A percentile compares a stretch with the other conserved stretches of the same genome.
These are phyloP conservation scores for Cucumis cinereus DNA, from an alignment of 306 rosid species.

Conservation along the genomic window DNA sequence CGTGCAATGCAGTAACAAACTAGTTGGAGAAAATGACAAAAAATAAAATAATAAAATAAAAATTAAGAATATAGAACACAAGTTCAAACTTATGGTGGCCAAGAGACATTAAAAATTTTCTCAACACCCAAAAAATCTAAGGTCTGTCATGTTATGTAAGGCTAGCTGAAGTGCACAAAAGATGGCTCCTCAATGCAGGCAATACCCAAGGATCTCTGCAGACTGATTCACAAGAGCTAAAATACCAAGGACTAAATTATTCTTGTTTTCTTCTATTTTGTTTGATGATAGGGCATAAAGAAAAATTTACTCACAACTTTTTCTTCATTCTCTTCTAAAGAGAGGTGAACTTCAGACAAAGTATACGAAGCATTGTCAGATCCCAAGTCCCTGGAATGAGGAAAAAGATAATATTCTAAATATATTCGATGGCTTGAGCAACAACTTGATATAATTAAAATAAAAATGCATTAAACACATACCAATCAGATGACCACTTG, in stretches of 20 bases:
- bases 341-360: constrained; percentile 58
- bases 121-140: neutral
- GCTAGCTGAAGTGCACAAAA: neutral
- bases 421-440: neutral
- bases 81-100: neutral
- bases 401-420: constrained; percentile 10
- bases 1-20: too few species aligned
- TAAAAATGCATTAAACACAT: neutral
- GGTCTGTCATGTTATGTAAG: neutral
- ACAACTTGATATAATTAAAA: neutral
- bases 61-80: neutral
- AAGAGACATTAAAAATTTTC: neutral
- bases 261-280: neutral
- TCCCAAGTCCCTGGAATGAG: constrained; percentile 38
- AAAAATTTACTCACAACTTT: constrained; percentile 44
- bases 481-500: constrained; percentile 26
- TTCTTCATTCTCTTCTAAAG: constrained; percentile 60
- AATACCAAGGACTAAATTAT: neutral
- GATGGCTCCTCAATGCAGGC: constrained; percentile 1
- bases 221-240: neutral
- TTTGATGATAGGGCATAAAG: neutral
- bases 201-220: neutral
- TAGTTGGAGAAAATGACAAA: too few species aligned
- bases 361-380: constrained; percentile 25
- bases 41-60: neutral